Evolutionary conservation across 1,139 yeast species (phyloP).

Genomic region (Taiozyma sp.): DNA sequence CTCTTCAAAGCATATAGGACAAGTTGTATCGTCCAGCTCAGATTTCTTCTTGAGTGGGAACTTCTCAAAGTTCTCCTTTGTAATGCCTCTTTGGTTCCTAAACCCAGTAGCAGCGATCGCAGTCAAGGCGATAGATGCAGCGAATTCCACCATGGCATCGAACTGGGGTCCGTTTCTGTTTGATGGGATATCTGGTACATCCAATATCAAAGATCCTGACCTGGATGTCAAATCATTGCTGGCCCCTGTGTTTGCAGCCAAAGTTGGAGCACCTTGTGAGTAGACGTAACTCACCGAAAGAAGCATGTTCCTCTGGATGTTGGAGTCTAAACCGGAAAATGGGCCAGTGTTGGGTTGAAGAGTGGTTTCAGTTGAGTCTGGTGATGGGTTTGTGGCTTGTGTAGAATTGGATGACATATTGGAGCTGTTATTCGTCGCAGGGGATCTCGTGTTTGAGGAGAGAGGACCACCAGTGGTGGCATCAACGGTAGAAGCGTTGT

Average conservation of each 20-base stretch:
- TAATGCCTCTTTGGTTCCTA: slow-evolving; percentile 41
- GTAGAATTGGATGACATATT: not conserved
- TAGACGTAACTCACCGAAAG: slow-evolving; percentile 34
- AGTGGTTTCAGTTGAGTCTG: not conserved
- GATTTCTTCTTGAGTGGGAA: slow-evolving; percentile 34
- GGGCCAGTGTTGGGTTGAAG: not conserved
- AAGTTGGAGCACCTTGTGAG: slow-evolving; percentile 7
- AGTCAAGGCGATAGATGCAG: slow-evolving; percentile 64
- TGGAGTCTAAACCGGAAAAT: not conserved
- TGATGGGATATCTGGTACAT: slow-evolving; percentile 55
- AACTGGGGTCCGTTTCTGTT: slow-evolving; percentile 25
- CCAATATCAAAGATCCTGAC: slow-evolving; percentile 51
- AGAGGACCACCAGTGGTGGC: not conserved
- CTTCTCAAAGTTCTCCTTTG: slow-evolving; percentile 45
- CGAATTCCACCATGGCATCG: slow-evolving; percentile 54
- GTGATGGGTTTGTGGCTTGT: not conserved
- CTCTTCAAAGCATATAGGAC: slow-evolving; percentile 68
- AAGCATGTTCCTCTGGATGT: slow-evolving; percentile 27
- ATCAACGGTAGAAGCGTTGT: not conserved
- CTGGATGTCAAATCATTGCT: slow-evolving; percentile 18
- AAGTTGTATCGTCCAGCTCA: slow-evolving; percentile 35
- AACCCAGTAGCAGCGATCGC: slow-evolving; percentile 43
- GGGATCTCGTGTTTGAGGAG: not conserved
- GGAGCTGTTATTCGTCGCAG: not conserved
- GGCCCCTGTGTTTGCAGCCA: not conserved